A percentile compares a stretch with the other conserved stretches of the same genome.
Conservation (phyloP, 2,329 filamentous ascomycete genomes). For the Ceratocystis alfenasii region DNA sequence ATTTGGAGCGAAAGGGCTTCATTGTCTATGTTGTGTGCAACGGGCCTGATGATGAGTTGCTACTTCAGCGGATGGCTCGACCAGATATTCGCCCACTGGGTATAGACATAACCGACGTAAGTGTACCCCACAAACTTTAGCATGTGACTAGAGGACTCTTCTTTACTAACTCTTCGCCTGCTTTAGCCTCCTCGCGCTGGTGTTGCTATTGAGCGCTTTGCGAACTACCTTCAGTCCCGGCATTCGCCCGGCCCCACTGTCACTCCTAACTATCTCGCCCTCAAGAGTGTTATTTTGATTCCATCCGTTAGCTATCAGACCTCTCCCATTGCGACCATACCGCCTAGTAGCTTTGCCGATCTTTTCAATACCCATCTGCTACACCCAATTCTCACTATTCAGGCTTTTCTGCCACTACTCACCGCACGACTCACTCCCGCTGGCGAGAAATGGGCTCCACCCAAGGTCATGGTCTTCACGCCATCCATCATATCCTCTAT, state of each 20-base stretch:
- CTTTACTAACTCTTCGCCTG: background rate
- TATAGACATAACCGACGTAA: constrained; percentile 70
- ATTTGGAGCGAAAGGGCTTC: constrained; percentile 83
- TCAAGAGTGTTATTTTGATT: constrained; percentile 72
- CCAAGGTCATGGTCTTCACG: constrained; percentile 63
- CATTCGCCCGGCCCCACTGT: constrained; percentile 67
- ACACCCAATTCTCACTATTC: constrained; percentile 75
- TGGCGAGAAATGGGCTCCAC: constrained; percentile 41
- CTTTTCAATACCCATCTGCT: constrained; percentile 86
- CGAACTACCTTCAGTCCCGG: constrained; percentile 56
- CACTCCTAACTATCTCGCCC: constrained; percentile 59
- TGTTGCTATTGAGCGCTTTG: constrained; percentile 59
- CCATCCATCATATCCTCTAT: constrained; percentile 71
- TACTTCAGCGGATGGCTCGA: constrained; percentile 63
- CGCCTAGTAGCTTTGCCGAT: constrained; percentile 73
- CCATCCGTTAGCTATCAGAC: constrained; percentile 70
- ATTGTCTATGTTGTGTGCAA: constrained; percentile 85
- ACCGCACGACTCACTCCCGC: constrained; percentile 47
- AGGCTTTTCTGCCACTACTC: constrained; percentile 75
- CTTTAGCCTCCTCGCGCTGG: constrained; percentile 55
- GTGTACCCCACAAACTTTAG: constrained; percentile 26
- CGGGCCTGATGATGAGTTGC: constrained; percentile 70
- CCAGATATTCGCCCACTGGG: constrained; percentile 70
- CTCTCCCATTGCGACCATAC: constrained; percentile 73
- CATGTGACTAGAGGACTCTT: no score